Percentiles rank a stretch among this genome's conserved stretches.
phyloP scores from a whole-genome alignment of 805 yeast species.

The Ogataea methylovora region DNA sequence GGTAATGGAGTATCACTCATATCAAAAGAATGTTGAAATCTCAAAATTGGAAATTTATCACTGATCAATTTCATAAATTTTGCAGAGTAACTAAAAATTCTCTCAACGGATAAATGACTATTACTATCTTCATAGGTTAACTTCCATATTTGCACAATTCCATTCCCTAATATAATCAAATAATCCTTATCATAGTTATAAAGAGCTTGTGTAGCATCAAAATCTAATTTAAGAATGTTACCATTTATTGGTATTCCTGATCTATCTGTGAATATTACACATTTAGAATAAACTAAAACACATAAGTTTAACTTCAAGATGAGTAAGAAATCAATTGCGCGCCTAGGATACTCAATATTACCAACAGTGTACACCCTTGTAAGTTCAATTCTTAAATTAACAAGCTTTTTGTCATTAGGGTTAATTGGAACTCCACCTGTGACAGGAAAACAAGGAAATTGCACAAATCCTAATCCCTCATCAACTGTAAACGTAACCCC shows the following conservation, averaged over 20 bases:
- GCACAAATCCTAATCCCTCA: not conserved
- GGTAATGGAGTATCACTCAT: too few species aligned
- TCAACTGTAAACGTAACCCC: not conserved
- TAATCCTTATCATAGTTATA: not conserved
- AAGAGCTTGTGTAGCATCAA: not conserved
- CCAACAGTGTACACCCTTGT: too few species aligned
- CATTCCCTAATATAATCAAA: not conserved
- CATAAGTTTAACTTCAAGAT: too few species aligned
- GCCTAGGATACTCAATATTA: too few species aligned
- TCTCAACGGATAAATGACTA: not conserved
- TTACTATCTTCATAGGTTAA: not conserved
- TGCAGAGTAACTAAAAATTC: not conserved
- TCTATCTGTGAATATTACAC: not conserved
- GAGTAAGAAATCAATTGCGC: too few species aligned
- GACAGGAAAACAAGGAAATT: too few species aligned
- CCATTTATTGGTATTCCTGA: not conserved
- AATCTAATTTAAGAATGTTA: not conserved
- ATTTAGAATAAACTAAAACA: not conserved
- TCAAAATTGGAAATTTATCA: slow-evolving; percentile 5
- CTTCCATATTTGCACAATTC: not conserved
- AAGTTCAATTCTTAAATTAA: too few species aligned
- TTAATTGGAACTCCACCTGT: not conserved
- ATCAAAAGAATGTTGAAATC: slow-evolving; percentile 24
- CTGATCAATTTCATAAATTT: not conserved
- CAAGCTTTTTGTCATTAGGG: too few species aligned